Base-by-base conservation (phyloP, 2,329 filamentous ascomycete species). In the Pestalotiopsis sp. region DNA sequence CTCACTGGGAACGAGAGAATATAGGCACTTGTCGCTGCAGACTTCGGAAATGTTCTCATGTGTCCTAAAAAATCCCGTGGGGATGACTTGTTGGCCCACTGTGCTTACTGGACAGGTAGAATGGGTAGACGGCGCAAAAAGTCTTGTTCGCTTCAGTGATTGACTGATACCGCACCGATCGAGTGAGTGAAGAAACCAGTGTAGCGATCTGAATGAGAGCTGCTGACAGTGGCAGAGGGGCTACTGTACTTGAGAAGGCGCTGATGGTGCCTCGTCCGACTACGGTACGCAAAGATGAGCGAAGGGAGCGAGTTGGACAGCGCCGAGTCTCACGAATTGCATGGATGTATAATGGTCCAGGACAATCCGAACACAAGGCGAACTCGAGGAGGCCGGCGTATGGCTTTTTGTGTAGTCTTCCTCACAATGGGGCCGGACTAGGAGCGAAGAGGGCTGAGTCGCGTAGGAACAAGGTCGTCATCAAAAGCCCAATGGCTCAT, bases 381-480 rank as follows among this genome's bases (percentile, higher is more conserved):
- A 27, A 17, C 57, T 59, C 23, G 60, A 41, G 36, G 38, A 36
- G 31, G 60, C 27, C 52, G 52, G 25, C 25, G 52, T 58, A 58
- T 59, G 57, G 57, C 27, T 27, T 59, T 59, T 59, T 59, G 57
- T 59, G 57, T 36, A 59, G 20, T 59, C 57, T 59, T 13, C 13
- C 20, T 59, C 57, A 59, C 57, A 17, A 59, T 23, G 57, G 57
- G 27, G 57, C 20, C 20, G 45, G 17, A n/a, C 45, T 52, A n/a
- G 17, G 57, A 59, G 57, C 27, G 17, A 62, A 23, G 59, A 62
- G 59, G 59, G 59, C 62, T 66, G 45, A 66, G 49, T 58, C 27
- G 41, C 64, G n/a, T 36, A 45, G 64, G 14, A 66, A 39, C 23
- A 57, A 36, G 45, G 64, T 66, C 64, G 64, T 66, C 64, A 66